A percentile compares a stretch with the other conserved stretches of the same genome.
These are phyloP conservation scores for Plasmodium adleri DNA, from an alignment of 169 alveolate genomes.

Conservation along the genomic window DNA sequence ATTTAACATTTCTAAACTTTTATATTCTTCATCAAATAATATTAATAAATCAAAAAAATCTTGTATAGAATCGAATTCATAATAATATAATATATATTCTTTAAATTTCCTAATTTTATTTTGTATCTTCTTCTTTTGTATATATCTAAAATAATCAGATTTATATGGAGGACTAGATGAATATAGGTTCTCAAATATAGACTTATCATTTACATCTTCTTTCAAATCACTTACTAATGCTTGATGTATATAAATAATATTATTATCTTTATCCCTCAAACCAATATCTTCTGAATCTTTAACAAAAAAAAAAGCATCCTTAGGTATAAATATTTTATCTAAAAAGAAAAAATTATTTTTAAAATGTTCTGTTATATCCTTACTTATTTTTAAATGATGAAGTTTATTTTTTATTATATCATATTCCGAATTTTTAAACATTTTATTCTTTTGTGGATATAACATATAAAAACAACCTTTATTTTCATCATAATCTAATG, in stretches of 20 bases:
- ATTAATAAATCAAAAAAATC: conserved; percentile 62
- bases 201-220: conserved; percentile 47
- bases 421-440: conserved; percentile 26
- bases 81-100: conserved; percentile 57
- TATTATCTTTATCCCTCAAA: conserved; percentile 20
- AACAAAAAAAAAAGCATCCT: conserved; percentile 74
- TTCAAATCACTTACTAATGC: conserved; percentile 70
- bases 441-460: conserved; percentile 68
- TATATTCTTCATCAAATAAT: conserved; percentile 28
- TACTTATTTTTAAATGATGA: conserved; percentile 15
- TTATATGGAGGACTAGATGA: conserved; percentile 22
- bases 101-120: conserved; percentile 72
- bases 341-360: conserved; percentile 60
- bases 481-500: conserved; percentile 75
- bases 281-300: conserved; percentile 52
- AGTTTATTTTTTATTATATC: conserved; percentile 36
- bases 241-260: conserved; percentile 37
- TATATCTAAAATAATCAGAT: conserved; percentile 51
- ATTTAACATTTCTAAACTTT: conserved; percentile 3
- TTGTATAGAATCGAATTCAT: conserved; percentile 45
- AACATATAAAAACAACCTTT: conserved; percentile 75
- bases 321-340: conserved; percentile 74
- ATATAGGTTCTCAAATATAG: conserved; percentile 27
- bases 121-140: conserved; percentile 66
- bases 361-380: conserved; percentile 37